A percentile compares a stretch with the other conserved stretches of the same genome.
Evolutionary conservation across 208 protist genomes (phyloP).

Genomic region (Novymonas esmeraldas): DNA sequence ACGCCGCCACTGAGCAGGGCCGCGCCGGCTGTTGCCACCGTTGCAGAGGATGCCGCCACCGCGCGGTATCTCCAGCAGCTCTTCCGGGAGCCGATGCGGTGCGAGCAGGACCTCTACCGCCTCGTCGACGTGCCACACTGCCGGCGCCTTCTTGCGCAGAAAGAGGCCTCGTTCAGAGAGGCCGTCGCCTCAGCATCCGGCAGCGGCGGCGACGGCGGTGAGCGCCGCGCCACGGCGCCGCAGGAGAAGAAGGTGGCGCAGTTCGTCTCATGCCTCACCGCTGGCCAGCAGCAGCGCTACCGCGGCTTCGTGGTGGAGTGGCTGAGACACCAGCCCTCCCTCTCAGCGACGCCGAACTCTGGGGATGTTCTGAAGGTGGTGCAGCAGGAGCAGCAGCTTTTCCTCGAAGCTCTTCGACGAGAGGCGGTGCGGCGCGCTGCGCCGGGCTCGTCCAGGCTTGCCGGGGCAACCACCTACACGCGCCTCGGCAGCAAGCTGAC

Average conservation of each 20-base stretch:
- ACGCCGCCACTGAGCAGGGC: too few species aligned
- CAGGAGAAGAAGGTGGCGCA: slow-evolving; percentile 14
- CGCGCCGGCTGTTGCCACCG: too few species aligned
- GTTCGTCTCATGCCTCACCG: slow-evolving; percentile 66
- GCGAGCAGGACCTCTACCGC: slow-evolving; percentile 53
- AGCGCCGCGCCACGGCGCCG: too few species aligned
- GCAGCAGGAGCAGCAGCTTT: slow-evolving; percentile 52
- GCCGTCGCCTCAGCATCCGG: not conserved
- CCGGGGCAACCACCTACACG: slow-evolving; percentile 6
- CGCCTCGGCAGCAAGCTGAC: slow-evolving; percentile 8
- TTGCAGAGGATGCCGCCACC: slow-evolving; percentile 9
- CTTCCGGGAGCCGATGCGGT: slow-evolving; percentile 42
- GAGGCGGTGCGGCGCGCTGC: slow-evolving; percentile 24
- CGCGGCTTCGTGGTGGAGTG: slow-evolving; percentile 38
- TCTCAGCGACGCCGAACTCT: slow-evolving; percentile 41
- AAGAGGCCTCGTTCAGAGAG: slow-evolving; percentile 10
- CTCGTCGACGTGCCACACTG: slow-evolving; percentile 50
- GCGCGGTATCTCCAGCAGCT: slow-evolving; percentile 23
- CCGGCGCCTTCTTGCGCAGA: slow-evolving; percentile 22
- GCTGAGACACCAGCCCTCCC: slow-evolving; percentile 26
- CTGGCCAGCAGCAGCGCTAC: slow-evolving; percentile 70
- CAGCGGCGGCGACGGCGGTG: not conserved
- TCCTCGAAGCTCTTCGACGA: slow-evolving; percentile 42
- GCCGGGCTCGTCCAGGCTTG: not conserved
- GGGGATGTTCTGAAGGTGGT: slow-evolving; percentile 50